Evolutionary conservation across 345 rosid genomes (phyloP).

Genomic region (Brassica juncea): DNA sequence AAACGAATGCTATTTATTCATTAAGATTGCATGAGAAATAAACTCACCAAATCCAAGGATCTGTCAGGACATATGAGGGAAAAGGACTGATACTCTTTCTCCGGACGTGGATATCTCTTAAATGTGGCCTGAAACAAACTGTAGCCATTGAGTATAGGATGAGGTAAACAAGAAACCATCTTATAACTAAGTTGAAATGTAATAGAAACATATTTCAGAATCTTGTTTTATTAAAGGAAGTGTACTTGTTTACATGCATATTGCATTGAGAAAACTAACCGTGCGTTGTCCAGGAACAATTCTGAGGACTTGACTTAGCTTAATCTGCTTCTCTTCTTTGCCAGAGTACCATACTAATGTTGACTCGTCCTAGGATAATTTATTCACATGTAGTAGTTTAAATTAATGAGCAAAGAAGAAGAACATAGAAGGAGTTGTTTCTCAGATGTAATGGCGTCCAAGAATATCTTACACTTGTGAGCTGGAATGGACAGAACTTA

Average conservation of each 20-base stretch:
- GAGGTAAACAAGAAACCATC: neutral
- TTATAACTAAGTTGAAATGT: conserved; percentile 1
- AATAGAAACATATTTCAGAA: neutral
- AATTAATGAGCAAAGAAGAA: conserved; percentile 14
- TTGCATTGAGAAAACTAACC: conserved; percentile 53
- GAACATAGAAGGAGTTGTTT: neutral
- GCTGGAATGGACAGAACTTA: conserved; percentile 83
- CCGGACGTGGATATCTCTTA: conserved; percentile 92
- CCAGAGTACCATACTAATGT: conserved; percentile 92
- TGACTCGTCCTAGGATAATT: conserved; percentile 70
- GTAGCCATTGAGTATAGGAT: conserved; percentile 20
- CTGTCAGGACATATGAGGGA: conserved; percentile 81
- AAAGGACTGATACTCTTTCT: conserved; percentile 98
- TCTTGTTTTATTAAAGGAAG: neutral
- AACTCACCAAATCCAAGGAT: conserved; percentile 84
- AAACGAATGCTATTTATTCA: neutral
- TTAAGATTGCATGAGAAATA: neutral
- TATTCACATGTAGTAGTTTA: neutral
- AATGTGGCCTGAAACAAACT: conserved; percentile 70
- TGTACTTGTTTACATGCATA: neutral
- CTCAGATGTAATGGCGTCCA: neutral
- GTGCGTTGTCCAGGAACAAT: conserved; percentile 96
- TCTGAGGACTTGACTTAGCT: conserved; percentile 62
- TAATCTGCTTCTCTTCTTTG: conserved; percentile 73
- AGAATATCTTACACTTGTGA: conserved; percentile 62